Evolutionary conservation across 2,329 filamentous ascomycete species (phyloP), one percentile per base, ranked within the genome.

Genomic region (Diaporthe sp.): DNA sequence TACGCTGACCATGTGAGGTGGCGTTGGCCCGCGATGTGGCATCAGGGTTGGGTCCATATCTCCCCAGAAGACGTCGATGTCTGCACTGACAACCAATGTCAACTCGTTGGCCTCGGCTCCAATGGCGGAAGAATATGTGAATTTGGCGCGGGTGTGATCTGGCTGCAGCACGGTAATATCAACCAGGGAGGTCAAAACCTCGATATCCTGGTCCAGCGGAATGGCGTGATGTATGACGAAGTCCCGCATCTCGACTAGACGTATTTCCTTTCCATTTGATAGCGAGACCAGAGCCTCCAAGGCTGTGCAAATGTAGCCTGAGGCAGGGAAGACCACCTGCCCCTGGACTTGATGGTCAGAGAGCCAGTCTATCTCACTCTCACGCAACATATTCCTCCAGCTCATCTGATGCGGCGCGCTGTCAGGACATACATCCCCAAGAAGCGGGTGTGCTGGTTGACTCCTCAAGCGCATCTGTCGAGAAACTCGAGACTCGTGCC

Each of bases 301-400:
- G 10, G 76, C 78, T 42, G 74, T 77, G 15, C 76, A 74, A 37
- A 79, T 74, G 58, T 80, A 81, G 0, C 77, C 79, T 0, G 80
- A 72, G 1, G 77, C 82, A 0, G 87, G 87, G 39, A 86, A 87
- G 0, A 88, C 79, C 10, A 82, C 78, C 19, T 84, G 78, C 0
- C 80, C 79, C 22, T 84, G 80, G 13, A 81, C 44, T 4, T 76
- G 72, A 51, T 88, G 86, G 9, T 85, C 82, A 0, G 74, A 44
- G 2, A 88, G 77, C 87, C 87, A 88, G 1, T 81, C 78, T 0
- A 83, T 72, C 25, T 83, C 80, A 1, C 74, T 61, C 0, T 78
- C 67, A 4, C 76, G 76, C 7, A 83, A 75, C 6, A 80, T 51
- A 55, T 82, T 80, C 5, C 71, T 46, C 81, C 81, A 83, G 19